phyloP scores from a whole-genome alignment of 257 asterid species.

The Agastache rugosa region DNA sequence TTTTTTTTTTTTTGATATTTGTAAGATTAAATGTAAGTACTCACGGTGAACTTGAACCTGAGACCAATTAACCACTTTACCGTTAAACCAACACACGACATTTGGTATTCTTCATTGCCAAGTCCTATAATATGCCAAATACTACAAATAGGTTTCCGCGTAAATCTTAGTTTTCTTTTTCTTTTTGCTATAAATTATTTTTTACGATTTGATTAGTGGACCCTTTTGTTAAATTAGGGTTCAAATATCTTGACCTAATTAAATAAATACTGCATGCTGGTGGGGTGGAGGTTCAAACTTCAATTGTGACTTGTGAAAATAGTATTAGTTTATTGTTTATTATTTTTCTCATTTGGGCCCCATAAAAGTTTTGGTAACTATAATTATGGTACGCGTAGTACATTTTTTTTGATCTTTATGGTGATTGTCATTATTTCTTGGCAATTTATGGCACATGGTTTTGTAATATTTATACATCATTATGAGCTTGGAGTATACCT shows the following conservation, averaged over 20 bases:
- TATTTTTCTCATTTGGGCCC: constrained; percentile 30
- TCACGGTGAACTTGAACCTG: too few species aligned
- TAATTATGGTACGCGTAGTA: constrained; percentile 37
- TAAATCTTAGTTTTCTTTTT: background rate
- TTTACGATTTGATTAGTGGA: constrained; percentile 29
- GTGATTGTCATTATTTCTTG: constrained; percentile 54
- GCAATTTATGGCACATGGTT: constrained; percentile 58
- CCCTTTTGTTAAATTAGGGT: constrained; percentile 22
- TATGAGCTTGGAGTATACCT: constrained; percentile 5
- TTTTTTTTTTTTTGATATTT: too few species aligned
- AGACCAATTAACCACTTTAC: too few species aligned
- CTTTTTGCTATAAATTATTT: background rate
- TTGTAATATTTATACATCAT: constrained; percentile 37
- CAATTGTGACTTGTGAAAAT: background rate
- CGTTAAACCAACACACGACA: too few species aligned
- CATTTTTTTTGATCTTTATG: constrained; percentile 30
- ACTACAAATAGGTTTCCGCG: background rate
- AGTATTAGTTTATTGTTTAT: background rate
- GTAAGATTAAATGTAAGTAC: too few species aligned
- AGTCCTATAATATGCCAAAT: background rate
- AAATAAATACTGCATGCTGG: constrained; percentile 22
- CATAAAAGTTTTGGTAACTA: constrained; percentile 32
- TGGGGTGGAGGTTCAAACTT: background rate
- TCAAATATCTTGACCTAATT: background rate
- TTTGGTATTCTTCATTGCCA: background rate